Base-by-base conservation (phyloP, 371 early-diverging fungal species). In the Umbelopsis sp. region DNA sequence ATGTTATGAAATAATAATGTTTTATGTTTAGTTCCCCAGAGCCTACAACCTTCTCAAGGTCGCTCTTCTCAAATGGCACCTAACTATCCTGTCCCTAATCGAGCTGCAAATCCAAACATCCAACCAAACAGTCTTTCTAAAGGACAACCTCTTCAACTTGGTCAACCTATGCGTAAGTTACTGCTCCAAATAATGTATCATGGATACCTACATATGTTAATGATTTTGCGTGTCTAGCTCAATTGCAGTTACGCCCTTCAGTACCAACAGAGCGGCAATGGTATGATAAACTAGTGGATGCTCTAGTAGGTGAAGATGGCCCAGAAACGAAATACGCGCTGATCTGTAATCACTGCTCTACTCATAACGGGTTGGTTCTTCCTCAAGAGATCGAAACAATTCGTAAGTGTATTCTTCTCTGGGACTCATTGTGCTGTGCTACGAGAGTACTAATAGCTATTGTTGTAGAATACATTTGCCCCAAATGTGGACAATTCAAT, bases 351-450 rank as follows among this genome's bases (percentile, higher is more conserved):
- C 84, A 87, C 44, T 98, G 98, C 80, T 93, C 85, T 72, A 83
- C 88, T 10, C 97, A 97, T 78, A 97, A 97, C 76, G 98, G 98
- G 0, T 82, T 98, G 32, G 94, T 91, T 10, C 82, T 92, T 63
- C 92, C 94, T n/a, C 87, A 92, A 24, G 95, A 96, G 63, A 87
- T 89, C 67, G 83, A 89, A 11, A 83, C 78, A 35, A 85, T 90
- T 65, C 89, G 91, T 91, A 87, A 85, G 87, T 76, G 35, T 48
- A n/a, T 16, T 20, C 7, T 16, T 48, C 16, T 16, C 7, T 48
- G 5, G 22, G 18, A 12, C 16, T 1, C 48, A 48, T 16, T 20
- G 20, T 20, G 20, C 48, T 3, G 16, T 16, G 29, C 53, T 8
- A 16, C 35, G 29, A 12, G 52, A 11, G 52, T 20, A 6, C 52